Percentiles rank a stretch among this genome's conserved stretches.
phyloP scores from a whole-genome alignment of 83 land plant species.

The Thuja plicata region DNA sequence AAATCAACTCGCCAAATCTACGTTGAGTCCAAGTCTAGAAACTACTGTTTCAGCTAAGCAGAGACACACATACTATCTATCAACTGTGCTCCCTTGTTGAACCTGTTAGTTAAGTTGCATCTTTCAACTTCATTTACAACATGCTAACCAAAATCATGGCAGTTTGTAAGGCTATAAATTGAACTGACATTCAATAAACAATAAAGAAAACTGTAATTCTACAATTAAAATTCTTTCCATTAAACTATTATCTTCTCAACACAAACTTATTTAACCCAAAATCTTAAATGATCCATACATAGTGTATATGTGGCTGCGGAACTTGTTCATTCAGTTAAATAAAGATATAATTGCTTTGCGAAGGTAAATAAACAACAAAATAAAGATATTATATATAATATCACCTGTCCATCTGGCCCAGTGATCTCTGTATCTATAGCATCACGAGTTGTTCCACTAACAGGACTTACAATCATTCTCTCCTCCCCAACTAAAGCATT shows the following conservation, averaged over 20 bases:
- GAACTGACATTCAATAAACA: background rate
- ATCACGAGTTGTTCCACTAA: constrained; percentile 99
- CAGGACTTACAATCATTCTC: constrained; percentile 95
- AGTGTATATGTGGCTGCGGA: background rate
- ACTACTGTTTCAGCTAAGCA: background rate
- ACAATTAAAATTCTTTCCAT: background rate
- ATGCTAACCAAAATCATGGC: background rate
- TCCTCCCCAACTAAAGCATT: constrained; percentile 94
- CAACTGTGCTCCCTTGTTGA: background rate
- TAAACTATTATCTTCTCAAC: background rate
- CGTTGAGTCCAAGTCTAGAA: too few species aligned
- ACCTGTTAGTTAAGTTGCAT: background rate
- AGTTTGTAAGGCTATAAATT: background rate
- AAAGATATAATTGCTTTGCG: background rate
- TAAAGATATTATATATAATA: background rate
- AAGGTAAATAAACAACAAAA: background rate
- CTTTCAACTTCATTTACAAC: background rate
- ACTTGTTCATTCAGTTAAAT: background rate
- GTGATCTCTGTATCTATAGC: constrained; percentile 93
- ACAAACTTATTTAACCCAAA: background rate
- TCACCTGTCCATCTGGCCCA: constrained; percentile 80
- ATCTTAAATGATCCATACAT: background rate
- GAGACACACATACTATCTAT: background rate
- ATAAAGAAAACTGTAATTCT: background rate
- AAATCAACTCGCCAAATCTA: too few species aligned